These are phyloP conservation scores for Epichloe bromicola DNA, from an alignment of 2,329 filamentous ascomycete species.

Conservation along the genomic window DNA sequence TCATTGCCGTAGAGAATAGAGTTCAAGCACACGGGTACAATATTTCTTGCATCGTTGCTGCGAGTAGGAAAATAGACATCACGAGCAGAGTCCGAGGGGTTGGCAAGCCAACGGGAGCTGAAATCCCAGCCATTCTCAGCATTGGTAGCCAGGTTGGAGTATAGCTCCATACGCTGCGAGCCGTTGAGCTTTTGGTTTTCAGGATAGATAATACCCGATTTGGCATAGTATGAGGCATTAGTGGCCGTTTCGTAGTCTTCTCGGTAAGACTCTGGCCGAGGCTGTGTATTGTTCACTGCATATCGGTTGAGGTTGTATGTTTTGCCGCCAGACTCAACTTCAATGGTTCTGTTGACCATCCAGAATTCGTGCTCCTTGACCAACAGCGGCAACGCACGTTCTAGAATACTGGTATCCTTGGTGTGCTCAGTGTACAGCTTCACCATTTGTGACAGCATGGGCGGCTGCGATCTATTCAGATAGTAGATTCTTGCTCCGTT, in stretches of 20 bases:
- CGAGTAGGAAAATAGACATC: conserved; percentile 54
- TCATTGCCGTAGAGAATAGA: conserved; percentile 57
- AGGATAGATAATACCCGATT: conserved; percentile 45
- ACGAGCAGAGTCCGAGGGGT: conserved; percentile 41
- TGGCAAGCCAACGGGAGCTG: conserved; percentile 41
- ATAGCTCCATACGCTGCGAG: conserved; percentile 37
- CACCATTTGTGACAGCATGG: conserved; percentile 53
- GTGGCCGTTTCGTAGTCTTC: conserved; percentile 55
- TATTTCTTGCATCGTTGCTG: conserved; percentile 44
- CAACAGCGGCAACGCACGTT: conserved; percentile 47
- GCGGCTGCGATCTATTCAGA: conserved; percentile 54
- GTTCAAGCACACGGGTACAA: conserved; percentile 54
- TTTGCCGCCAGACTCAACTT: conserved; percentile 30
- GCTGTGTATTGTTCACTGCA: conserved; percentile 49
- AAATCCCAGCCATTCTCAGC: conserved; percentile 59
- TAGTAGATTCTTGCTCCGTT: conserved; percentile 58
- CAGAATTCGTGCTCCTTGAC: conserved; percentile 53
- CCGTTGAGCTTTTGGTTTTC: conserved; percentile 36
- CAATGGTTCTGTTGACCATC: conserved; percentile 44
- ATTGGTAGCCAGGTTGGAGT: conserved; percentile 49
- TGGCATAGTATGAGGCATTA: conserved; percentile 49
- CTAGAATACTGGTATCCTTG: conserved; percentile 46
- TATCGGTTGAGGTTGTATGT: conserved; percentile 46
- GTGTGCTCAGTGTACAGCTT: conserved; percentile 51
- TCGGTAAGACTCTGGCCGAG: conserved; percentile 52